Percentiles rank a stretch among this genome's conserved stretches.
Conservation (phyloP, 768 basidiomycete species). For the Cubamyces sp. region DNA sequence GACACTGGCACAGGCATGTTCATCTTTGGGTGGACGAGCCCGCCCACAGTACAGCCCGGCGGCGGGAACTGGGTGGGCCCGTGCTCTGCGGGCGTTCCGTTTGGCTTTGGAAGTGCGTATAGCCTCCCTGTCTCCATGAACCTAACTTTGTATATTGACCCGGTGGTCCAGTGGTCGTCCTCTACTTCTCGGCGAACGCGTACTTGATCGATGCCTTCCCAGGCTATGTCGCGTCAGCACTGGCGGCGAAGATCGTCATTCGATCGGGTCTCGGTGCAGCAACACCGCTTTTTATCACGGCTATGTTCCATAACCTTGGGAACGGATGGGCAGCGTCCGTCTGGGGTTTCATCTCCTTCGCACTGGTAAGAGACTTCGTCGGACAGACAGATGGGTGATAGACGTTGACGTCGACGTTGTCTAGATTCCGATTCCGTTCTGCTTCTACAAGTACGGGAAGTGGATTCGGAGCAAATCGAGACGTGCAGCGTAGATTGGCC, state of each 20-base stretch:
- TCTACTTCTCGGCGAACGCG: slow-evolving; percentile 45
- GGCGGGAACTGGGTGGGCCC: slow-evolving; percentile 45
- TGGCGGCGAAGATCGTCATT: slow-evolving; percentile 44
- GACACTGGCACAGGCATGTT: slow-evolving; percentile 34
- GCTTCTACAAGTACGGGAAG: slow-evolving; percentile 28
- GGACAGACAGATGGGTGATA: not conserved
- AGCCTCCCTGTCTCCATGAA: not conserved
- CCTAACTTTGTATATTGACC: not conserved
- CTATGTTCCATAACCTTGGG: slow-evolving; percentile 45
- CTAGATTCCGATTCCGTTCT: slow-evolving; percentile 31
- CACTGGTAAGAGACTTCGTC: slow-evolving; percentile 32
- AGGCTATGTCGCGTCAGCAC: slow-evolving; percentile 43
- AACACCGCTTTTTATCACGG: slow-evolving; percentile 41
- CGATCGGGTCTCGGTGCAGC: slow-evolving; percentile 41
- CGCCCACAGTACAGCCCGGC: slow-evolving; percentile 38
- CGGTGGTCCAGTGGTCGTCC: slow-evolving; percentile 36
- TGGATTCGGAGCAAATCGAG: slow-evolving; percentile 28
- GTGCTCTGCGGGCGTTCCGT: slow-evolving; percentile 40
- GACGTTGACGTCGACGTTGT: not conserved
- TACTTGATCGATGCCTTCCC: slow-evolving; percentile 48
- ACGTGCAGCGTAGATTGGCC: slow-evolving; percentile 16
- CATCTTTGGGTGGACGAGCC: slow-evolving; percentile 47
- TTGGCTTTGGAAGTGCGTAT: slow-evolving; percentile 41
- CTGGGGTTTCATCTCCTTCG: slow-evolving; percentile 42
- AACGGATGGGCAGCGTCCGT: slow-evolving; percentile 44